Evolutionary conservation across 805 yeast species (phyloP), one percentile per base, ranked within the genome.

Genomic region (Grigorovia humatica): DNA sequence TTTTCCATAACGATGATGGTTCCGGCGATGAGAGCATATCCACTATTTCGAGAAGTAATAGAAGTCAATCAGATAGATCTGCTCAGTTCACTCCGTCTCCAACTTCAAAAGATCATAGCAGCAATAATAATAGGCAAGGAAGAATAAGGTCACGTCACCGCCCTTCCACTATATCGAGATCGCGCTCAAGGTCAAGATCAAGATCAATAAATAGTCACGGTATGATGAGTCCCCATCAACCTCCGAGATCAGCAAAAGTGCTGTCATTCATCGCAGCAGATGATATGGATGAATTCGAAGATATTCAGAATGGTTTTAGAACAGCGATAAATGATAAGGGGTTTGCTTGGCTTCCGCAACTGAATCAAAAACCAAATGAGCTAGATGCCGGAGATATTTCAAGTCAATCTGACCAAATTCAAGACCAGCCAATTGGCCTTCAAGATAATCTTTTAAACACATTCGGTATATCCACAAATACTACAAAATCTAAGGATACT

Each of bases 261-360:
- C 47, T 64, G 18, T 64, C 69, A 1, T 58, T 56, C 32, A 58
- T 66, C 32, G 66, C 55, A 13, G 65, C 63, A 1, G 68, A 64
- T 35, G 69, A 66, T 51, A 55, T 64, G 58, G 64, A 63, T 47
- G 70, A 66, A 38, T 66, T 63, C 52, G 57, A 61, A 46, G 64
- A 62, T 53, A 51, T 66, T 20, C 68, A 66, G 48, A 63, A 64
- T 38, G 68, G 59, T 18, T 64, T 66, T 45, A 50, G 57, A 43
- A 55, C 56, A 48, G 65, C 61, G 9, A 50, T 59, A 38, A 60
- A 56, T 45, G 62, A 57, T 7, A 60, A 57, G 20, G 66, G 64
- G n/a, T 51, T 57, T 23, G 49, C 63, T 1, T 66, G 70, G 70
- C 52, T 66, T 12, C 68, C 68, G 3, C 65, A 59, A 32, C 58